These are phyloP conservation scores for Saccharomycopsis capsularis DNA, from an alignment of 805 yeast genomes.

Conservation along the genomic window DNA sequence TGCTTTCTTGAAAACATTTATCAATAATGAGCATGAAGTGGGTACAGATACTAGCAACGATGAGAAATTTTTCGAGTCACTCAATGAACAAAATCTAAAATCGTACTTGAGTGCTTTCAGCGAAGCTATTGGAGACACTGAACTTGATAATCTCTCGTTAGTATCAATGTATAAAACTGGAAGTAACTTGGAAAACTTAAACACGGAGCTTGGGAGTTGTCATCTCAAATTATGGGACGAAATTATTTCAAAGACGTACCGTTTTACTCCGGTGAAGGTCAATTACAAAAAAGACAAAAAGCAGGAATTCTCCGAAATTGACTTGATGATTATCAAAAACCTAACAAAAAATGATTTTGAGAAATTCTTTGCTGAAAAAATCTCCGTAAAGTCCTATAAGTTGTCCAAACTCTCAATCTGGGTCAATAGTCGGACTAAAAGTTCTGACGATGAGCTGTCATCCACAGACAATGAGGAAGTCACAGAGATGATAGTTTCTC, in stretches of 20 bases:
- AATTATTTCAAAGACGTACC: slow-evolving; percentile 38
- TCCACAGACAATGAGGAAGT: slow-evolving; percentile 26
- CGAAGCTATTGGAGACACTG: slow-evolving; percentile 12
- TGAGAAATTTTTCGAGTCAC: slow-evolving; percentile 13
- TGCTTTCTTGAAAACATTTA: slow-evolving; percentile 31
- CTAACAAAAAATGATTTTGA: slow-evolving; percentile 31
- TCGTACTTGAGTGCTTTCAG: background rate
- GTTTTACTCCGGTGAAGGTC: slow-evolving; percentile 28
- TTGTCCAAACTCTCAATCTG: slow-evolving; percentile 37
- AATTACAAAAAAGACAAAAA: slow-evolving; percentile 24
- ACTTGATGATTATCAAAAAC: slow-evolving; percentile 27
- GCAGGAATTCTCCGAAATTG: slow-evolving; percentile 25
- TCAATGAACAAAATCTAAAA: slow-evolving; percentile 10
- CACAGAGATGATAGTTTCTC: slow-evolving; percentile 32
- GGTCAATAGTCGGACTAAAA: background rate
- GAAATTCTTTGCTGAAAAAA: slow-evolving; percentile 30
- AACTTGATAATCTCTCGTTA: slow-evolving; percentile 25
- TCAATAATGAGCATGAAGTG: slow-evolving; percentile 20
- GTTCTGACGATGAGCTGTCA: background rate
- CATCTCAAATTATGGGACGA: slow-evolving; percentile 48
- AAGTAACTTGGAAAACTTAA: slow-evolving; percentile 21
- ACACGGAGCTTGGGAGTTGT: slow-evolving; percentile 24
- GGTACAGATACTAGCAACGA: slow-evolving; percentile 21
- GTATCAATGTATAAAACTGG: slow-evolving; percentile 24
- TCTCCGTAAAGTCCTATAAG: slow-evolving; percentile 32